Percentiles rank a stretch among this genome's conserved stretches.
Evolutionary conservation across 805 yeast species (phyloP).

Genomic region (Naumovozyma castellii): DNA sequence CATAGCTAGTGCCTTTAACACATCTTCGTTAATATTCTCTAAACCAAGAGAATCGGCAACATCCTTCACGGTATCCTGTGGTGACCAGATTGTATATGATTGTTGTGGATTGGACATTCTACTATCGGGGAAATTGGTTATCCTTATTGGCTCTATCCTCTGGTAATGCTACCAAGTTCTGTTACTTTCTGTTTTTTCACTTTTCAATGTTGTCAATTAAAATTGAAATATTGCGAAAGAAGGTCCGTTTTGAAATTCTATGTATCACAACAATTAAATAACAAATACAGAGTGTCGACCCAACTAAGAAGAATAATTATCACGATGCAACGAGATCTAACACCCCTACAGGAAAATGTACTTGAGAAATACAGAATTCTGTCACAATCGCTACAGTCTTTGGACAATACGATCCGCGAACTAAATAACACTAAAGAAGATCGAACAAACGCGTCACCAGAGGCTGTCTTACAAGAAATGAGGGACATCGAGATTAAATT

Average conservation of each 20-base stretch:
- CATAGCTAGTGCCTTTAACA: slow-evolving; percentile 91
- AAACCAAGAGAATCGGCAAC: slow-evolving; percentile 90
- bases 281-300: no score
- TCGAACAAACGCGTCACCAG: slow-evolving; percentile 12
- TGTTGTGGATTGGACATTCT: slow-evolving; percentile 22
- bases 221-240: background rate
- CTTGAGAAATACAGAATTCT: slow-evolving; percentile 23
- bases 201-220: background rate
- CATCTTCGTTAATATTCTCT: slow-evolving; percentile 72
- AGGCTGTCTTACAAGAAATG: slow-evolving; percentile 39
- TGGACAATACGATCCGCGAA: slow-evolving; percentile 22
- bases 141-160: no score
- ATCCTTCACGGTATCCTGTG: slow-evolving; percentile 91
- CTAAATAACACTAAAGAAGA: slow-evolving; percentile 12
- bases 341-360: slow-evolving; percentile 25
- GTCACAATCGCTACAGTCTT: slow-evolving; percentile 20
- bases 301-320: no score
- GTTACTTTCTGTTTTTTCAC: background rate
- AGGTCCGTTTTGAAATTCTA: no score
- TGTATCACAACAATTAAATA: no score
- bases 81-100: slow-evolving; percentile 94
- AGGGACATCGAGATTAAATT: slow-evolving; percentile 54
- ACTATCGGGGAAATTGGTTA: background rate
- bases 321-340: slow-evolving; percentile 17
- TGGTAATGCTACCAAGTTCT: no score